Percentiles rank a stretch among this genome's conserved stretches.
phyloP scores from a whole-genome alignment of 768 basidiomycete genomes.

The Mycena leptocephala region DNA sequence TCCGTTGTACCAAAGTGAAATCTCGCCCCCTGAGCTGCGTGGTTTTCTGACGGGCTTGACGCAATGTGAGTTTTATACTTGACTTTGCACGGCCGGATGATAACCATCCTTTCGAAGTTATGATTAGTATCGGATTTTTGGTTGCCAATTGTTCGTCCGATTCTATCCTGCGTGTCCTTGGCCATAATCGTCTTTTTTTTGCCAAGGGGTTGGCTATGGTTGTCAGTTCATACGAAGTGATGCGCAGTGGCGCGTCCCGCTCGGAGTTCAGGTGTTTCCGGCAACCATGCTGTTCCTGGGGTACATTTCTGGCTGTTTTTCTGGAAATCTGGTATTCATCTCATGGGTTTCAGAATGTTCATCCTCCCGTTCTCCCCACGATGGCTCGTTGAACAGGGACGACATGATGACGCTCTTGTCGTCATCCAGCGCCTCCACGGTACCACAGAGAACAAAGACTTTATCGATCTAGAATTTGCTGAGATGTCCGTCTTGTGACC shows the following conservation, averaged over 20 bases:
- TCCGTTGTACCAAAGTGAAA: constrained; percentile 69
- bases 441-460: constrained; percentile 56
- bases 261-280: constrained; percentile 70
- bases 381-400: constrained; percentile 67
- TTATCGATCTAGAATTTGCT: constrained; percentile 68
- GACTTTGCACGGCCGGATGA: constrained; percentile 44
- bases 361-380: constrained; percentile 67
- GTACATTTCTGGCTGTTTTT: not conserved
- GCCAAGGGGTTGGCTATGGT: constrained; percentile 71
- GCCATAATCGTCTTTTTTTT: constrained; percentile 63
- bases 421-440: constrained; percentile 71
- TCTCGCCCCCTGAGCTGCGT: constrained; percentile 64
- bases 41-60: constrained; percentile 69
- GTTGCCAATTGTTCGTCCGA: constrained; percentile 29
- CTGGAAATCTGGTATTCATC: not conserved
- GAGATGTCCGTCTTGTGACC: constrained; percentile 65
- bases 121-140: constrained; percentile 34
- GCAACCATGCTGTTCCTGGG: constrained; percentile 67
- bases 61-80: constrained; percentile 67
- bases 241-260: constrained; percentile 71
- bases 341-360: constrained; percentile 52
- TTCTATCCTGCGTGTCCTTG: not conserved
- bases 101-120: constrained; percentile 23
- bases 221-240: constrained; percentile 62
- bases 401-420: constrained; percentile 62